Evolutionary conservation across 768 basidiomycete genomes (phyloP), one percentile per base, ranked within the genome.

Genomic region (Pleurotus tuber-regium): DNA sequence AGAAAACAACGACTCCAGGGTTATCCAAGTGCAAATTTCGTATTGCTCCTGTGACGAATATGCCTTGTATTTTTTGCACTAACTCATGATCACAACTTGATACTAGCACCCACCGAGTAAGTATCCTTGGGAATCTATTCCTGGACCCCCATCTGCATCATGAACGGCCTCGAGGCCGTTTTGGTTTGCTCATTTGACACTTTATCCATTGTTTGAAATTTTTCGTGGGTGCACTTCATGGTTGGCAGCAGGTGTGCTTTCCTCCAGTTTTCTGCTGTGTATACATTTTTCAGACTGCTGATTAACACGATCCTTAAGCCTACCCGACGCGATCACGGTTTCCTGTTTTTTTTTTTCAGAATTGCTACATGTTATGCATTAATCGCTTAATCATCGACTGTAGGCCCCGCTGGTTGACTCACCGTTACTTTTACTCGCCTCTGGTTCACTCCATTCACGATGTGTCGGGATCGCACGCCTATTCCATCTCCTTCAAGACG

Each of bases 1-100:
- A 33, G 46, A 48, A 48, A 48, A 33, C 46, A 35, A 33, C 29
- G 23, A 31, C 46, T 16, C 46, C 46, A 48, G 46, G 46, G 46
- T 48, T 48, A 48, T 48, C 46, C 16, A 25, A n/a, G 31, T 19
- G 11, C 29, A 48, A 48, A 31, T 48, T 47, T 48, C 19, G 31
- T 26, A 26, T 24, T 30, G 26, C 43, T 23, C 43, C 25, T 48
- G 30, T 48, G 31, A 48, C 31, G 30, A 33, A 31, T n/a, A n/a
- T n/a, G n/a, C 46, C 46, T 48, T 48, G 46, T 48, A 48, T 31
- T 48, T 48, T 48, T 35, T 35, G n/a, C 40, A 19, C 23, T 24
- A 19, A n/a, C 6, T 0, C 18, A 12, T 42, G 40, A 14, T 23
- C 12, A 19, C 40, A 24, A 12, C 16, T 23, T 12, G 40, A 24